A percentile compares a stretch with the other conserved stretches of the same genome.
phyloP scores from a whole-genome alignment of 75 land plant species.

The Adiantum capillusveneris region DNA sequence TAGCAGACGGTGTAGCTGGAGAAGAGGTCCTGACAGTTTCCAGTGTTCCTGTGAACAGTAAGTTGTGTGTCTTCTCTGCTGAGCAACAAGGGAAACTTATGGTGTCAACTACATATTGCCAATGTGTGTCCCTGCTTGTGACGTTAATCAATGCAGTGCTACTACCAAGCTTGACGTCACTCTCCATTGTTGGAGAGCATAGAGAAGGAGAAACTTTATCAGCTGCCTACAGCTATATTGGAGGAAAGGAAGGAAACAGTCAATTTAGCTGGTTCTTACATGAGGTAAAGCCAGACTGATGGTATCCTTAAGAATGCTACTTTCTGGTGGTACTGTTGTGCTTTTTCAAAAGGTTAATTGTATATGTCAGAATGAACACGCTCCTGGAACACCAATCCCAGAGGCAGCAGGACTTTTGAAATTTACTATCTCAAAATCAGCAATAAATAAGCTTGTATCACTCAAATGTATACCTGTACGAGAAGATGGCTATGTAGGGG shows the following conservation, averaged over 20 bases:
- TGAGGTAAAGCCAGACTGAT: slow-evolving; percentile 5
- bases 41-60: slow-evolving; percentile 15
- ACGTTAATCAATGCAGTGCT: too few relatives aligned
- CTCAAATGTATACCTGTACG: slow-evolving; percentile 1
- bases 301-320: too few relatives aligned
- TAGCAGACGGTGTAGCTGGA: slow-evolving; percentile 23
- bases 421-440: not conserved
- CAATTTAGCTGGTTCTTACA: slow-evolving; percentile 23
- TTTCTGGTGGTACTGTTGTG: too few relatives aligned
- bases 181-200: slow-evolving; percentile 16
- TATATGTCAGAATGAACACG: too few relatives aligned
- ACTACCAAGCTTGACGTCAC: too few relatives aligned
- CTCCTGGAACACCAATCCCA: not conserved
- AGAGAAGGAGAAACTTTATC: slow-evolving; percentile 25
- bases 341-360: too few relatives aligned
- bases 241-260: slow-evolving; percentile 26
- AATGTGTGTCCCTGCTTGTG: too few relatives aligned
- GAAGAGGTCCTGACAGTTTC: slow-evolving; percentile 14
- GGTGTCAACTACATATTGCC: too few relatives aligned
- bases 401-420: not conserved
- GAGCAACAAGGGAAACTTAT: too few relatives aligned
- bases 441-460: not conserved
- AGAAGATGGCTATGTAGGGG: slow-evolving; percentile 2
- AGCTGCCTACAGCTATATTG: slow-evolving; percentile 28
- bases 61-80: slow-evolving; percentile 8